Evolutionary conservation across 176 grass and related monocot genomes (phyloP), one percentile per base, ranked within the genome.

Genomic region (Miscanthus lutarioriparius): DNA sequence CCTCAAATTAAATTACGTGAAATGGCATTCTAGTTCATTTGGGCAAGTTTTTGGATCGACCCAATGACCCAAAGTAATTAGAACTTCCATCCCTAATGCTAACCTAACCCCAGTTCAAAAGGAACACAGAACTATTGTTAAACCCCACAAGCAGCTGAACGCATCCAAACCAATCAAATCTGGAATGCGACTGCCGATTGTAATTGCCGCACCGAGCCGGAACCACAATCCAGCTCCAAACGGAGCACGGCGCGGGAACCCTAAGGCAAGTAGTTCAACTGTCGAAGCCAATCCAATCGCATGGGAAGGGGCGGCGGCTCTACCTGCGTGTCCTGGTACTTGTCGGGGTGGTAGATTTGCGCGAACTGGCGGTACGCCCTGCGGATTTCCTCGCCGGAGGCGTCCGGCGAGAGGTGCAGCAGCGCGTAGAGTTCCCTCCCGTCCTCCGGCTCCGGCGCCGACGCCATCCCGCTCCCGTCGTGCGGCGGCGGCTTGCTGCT

Each of bases 321-420:
- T 83, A 97, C 94, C 78, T 97, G 89, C 23, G 61, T 56, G 23
- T 93, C 89, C 54, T 89, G 91, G 76, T 97, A 94, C 82, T 97
- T 97, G 87, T 97, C 94, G 36, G 94, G 94, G 75, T 94, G 94
- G 89, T 97, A 97, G 85, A 97, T 90, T 94, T 97, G 94, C 16
- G 94, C 94, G 75, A 81, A 97, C 62, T 97, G 91, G 82, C 91
- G 94, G 72, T 94, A 97, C n/a, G 94, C 94, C 85, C 82, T 79
- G 87, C 94, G 94, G 87, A 97, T 84, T 84, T 97, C 94, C 88
- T 97, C 94, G 23, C 79, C 76, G 59, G 94, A 85, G 75, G 94
- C 73, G 28, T 97, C 91, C 40, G 94, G 91, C 26, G 91, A 97
- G 87, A 97, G 89, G 76, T 97, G 94, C 20, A 94, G 91, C 51